phyloP scores from a whole-genome alignment of 2,329 filamentous ascomycete genomes.

The Microsporum audouinii region DNA sequence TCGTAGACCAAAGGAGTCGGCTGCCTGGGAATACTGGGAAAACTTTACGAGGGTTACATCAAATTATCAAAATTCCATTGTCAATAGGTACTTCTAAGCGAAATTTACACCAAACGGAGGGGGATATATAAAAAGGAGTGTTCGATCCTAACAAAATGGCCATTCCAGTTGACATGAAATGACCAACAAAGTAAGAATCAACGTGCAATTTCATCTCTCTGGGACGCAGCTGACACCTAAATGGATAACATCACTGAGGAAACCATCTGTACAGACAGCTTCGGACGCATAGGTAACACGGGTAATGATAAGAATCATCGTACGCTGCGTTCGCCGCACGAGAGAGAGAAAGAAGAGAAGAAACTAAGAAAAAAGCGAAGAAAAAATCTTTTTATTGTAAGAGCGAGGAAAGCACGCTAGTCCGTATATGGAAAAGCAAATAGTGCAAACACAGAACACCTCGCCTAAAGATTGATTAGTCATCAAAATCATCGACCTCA shows the following conservation, averaged over 20 bases:
- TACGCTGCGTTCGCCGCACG: constrained; percentile 66
- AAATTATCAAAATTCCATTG: background rate
- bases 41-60: too few relatives aligned
- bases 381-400: constrained; percentile 4
- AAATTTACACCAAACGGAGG: background rate
- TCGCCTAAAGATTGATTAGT: background rate
- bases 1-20: background rate
- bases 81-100: background rate
- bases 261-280: constrained; percentile 21
- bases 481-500: background rate
- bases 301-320: constrained; percentile 43
- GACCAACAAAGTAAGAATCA: constrained; percentile 43
- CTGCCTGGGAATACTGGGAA: too few relatives aligned
- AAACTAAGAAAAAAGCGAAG: constrained; percentile 14
- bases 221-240: constrained; percentile 69
- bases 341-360: constrained; percentile 51
- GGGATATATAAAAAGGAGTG: constrained; percentile 26
- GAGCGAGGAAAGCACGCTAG: background rate
- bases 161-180: constrained; percentile 31
- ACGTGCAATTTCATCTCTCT: constrained; percentile 68
- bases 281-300: constrained; percentile 66
- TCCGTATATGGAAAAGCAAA: background rate
- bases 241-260: constrained; percentile 38
- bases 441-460: background rate
- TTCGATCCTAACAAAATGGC: constrained; percentile 45